Evolutionary conservation across 2,329 filamentous ascomycete species (phyloP), one percentile per base, ranked within the genome.

Genomic region (Furcasterigmium furcatum): DNA sequence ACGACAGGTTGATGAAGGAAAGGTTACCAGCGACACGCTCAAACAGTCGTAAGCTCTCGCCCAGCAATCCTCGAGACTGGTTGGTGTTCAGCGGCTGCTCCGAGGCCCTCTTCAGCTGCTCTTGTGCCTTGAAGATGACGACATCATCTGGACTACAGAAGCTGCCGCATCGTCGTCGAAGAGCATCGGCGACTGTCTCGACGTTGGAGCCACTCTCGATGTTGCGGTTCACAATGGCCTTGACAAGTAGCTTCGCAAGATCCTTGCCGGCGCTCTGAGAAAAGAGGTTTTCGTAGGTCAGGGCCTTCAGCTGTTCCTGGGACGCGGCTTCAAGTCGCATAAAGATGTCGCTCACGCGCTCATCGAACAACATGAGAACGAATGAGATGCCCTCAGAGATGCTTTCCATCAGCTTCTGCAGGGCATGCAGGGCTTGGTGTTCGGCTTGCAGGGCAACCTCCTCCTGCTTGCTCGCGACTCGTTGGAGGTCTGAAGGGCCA

Each of bases 111-210:
- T 96, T 95, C 44, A 97, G 73, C 58, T 92, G 88, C 65, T 99
- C 94, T 62, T 97, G 92, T 0, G 94, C 94, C 67, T 96, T 97
- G 82, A 99, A 99, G 55, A 96, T 92, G 52, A 97, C 84, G 2
- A 97, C 94, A 69, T 99, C 94, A 53, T 99, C 92, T 1, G 92
- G 85, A 58, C 91, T 96, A 65, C 94, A 99, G 77, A 99, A 99
- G 67, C 88, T 96, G 51, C 94, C 95, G 56, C 94, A 99, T 56
- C 91, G 82, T 56, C 94, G 80, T 39, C 94, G 82, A 41, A 99
- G 72, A n/a, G 91, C 90, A 65, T 99, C 94, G 0, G 94, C 92
- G 20, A 99, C 91, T 0, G 91, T 96, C 68, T 99, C 95, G 18
- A 99, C 92, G 52, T 97, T 99, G 5, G 91, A 92, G 9, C 95